phyloP scores from a whole-genome alignment of 2,329 filamentous ascomycete genomes.

The Apiospora rasikravindrae region DNA sequence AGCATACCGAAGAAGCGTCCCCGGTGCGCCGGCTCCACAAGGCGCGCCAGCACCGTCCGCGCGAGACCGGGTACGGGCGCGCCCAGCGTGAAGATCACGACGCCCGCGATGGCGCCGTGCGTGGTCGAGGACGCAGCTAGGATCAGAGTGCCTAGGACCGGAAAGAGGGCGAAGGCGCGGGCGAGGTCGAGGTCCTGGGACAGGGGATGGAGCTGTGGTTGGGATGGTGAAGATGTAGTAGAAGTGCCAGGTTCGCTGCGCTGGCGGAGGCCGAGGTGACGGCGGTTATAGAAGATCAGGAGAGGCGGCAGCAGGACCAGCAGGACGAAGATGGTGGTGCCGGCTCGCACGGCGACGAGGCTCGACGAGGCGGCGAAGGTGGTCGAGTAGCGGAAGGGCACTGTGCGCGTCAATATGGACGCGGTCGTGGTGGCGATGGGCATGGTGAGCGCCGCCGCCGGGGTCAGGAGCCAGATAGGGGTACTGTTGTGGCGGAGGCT shows the following conservation, averaged over 20 bases:
- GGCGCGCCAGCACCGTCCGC: constrained; percentile 17
- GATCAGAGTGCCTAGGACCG: background rate
- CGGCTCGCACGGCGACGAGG: constrained; percentile 13
- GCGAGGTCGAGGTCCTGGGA: constrained; percentile 11
- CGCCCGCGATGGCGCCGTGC: background rate
- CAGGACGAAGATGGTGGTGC: background rate
- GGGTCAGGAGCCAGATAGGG: background rate
- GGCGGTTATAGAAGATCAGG: background rate
- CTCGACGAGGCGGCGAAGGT: background rate
- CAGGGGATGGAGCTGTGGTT: background rate
- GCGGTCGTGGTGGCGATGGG: constrained; percentile 10
- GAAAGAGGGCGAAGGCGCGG: background rate
- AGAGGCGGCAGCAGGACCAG: constrained; percentile 18
- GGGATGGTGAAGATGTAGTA: background rate
- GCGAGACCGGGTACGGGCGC: constrained; percentile 3
- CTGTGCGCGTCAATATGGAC: background rate
- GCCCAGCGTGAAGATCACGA: constrained; percentile 17
- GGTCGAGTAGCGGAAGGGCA: background rate
- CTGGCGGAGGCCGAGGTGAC: background rate
- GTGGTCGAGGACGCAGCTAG: background rate
- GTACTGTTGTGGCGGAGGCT: background rate
- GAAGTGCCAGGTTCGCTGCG: background rate
- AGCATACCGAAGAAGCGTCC: constrained; percentile 20
- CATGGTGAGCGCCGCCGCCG: background rate
- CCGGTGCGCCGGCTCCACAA: background rate